Evolutionary conservation across 768 basidiomycete genomes (phyloP).

Genomic region (Nidularia pulvinata): DNA sequence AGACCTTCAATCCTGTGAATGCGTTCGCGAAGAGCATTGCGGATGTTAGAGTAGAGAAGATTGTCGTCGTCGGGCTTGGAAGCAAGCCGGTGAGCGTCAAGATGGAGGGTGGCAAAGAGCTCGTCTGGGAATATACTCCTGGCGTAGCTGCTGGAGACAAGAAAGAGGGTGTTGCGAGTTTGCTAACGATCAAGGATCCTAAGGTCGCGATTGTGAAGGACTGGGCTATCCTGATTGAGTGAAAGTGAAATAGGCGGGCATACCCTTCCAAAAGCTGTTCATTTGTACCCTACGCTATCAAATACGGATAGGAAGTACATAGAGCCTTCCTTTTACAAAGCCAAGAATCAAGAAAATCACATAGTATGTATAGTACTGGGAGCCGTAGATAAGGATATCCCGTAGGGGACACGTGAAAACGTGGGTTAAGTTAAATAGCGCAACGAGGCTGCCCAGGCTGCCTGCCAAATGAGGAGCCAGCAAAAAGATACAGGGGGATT

Average conservation of each 20-base stretch:
- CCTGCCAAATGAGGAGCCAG: too few species aligned
- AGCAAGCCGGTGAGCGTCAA: slow-evolving; percentile 62
- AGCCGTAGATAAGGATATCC: not conserved
- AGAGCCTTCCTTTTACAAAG: not conserved
- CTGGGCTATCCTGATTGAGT: slow-evolving; percentile 56
- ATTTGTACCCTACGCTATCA: not conserved
- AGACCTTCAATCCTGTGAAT: slow-evolving; percentile 56
- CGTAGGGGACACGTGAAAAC: not conserved
- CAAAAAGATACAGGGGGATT: too few species aligned
- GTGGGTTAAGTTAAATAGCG: not conserved
- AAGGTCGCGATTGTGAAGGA: slow-evolving; percentile 54
- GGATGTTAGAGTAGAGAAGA: slow-evolving; percentile 77
- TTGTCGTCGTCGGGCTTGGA: slow-evolving; percentile 76
- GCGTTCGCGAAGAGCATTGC: slow-evolving; percentile 65
- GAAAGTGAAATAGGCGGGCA: not conserved
- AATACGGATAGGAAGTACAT: not conserved
- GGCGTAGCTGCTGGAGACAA: slow-evolving; percentile 58
- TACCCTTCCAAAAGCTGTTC: not conserved
- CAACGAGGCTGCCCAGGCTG: too few species aligned
- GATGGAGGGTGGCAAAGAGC: slow-evolving; percentile 41
- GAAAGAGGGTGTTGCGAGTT: slow-evolving; percentile 65
- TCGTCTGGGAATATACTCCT: slow-evolving; percentile 69
- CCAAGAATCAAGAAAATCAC: not conserved
- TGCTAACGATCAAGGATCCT: slow-evolving; percentile 79
- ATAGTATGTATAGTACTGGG: not conserved